phyloP scores from a whole-genome alignment of 164 flowering plant species.

The Annona cherimola region DNA sequence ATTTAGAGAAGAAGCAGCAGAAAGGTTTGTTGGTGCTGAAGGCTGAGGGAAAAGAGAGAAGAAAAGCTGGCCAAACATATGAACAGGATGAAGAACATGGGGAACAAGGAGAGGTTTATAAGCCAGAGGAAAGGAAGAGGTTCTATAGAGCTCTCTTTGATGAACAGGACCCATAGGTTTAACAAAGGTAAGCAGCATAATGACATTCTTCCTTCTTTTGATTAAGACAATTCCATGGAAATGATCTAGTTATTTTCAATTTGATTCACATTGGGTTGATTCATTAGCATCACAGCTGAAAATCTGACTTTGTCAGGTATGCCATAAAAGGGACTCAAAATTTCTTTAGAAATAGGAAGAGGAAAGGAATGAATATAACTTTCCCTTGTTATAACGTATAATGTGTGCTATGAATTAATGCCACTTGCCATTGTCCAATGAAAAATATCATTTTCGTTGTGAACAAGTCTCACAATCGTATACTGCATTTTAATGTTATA shows the following conservation, averaged over 20 bases:
- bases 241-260: background rate
- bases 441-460: too few relatives aligned
- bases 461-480: too few relatives aligned
- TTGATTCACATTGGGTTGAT: background rate
- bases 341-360: too few relatives aligned
- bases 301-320: too few relatives aligned
- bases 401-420: too few relatives aligned
- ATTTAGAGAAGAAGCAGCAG: conserved; percentile 62
- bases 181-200: conserved; percentile 7
- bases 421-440: too few relatives aligned
- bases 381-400: too few relatives aligned
- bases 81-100: conserved; percentile 41
- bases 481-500: too few relatives aligned
- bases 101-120: conserved; percentile 40
- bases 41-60: conserved; percentile 23
- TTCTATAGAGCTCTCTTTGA: conserved; percentile 36
- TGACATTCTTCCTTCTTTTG: background rate
- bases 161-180: conserved; percentile 11
- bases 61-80: conserved; percentile 18
- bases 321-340: too few relatives aligned
- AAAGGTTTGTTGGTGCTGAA: conserved; percentile 33
- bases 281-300: too few relatives aligned
- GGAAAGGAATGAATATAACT: too few relatives aligned
- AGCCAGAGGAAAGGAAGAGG: conserved; percentile 82
- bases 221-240: background rate